Evolutionary conservation across 2,329 filamentous ascomycete genomes (phyloP), one percentile per base, ranked within the genome.

Genomic region (Xenosphaeropsis pyriputrescens): DNA sequence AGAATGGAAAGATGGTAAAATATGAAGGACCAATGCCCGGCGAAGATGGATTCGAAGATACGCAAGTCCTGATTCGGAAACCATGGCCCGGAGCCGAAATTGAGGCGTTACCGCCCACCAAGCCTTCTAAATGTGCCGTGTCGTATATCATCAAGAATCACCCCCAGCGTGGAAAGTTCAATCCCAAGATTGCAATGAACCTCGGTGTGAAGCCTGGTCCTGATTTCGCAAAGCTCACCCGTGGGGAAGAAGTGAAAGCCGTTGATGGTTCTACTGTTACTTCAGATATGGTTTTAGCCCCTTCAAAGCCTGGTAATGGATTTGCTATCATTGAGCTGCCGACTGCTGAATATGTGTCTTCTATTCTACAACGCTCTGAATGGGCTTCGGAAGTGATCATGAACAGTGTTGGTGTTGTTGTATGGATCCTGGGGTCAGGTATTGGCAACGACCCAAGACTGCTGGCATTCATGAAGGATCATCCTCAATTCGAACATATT

Each of bases 141-240:
- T 93, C 81, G 41, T 98, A 98, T 57, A 79, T 98, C 41, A 70
- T 93, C 52, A 83, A 85, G 47, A 75, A 74, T 38, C 75, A 85
- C 44, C 66, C 77, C 29, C 70, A 80, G 38, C 74, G 91, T 38
- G 91, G 91, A 37, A 89, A 80, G 50, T 95, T 98, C 51, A 67
- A 84, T 42, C 61, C 72, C 0, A 54, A 68, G 35, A 72, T 66
- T 40, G 89, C 86, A 0, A 66, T 62, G 43, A 64, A 62, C 18
- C 60, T 86, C 2, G 79, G 79, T 1, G 70, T 96, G 1, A 59
- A 61, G 15, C 68, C 63, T 37, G 76, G 73, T 2, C 54, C 47
- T 0, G 62, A 78, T 35, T 93, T 69, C 56, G 64, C 64, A 29
- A 49, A 56, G 11, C 64, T 98, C 32, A 66, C 78, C 0, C 54